Conservation (phyloP, 768 basidiomycete species). For the Calocybe indica region DNA sequence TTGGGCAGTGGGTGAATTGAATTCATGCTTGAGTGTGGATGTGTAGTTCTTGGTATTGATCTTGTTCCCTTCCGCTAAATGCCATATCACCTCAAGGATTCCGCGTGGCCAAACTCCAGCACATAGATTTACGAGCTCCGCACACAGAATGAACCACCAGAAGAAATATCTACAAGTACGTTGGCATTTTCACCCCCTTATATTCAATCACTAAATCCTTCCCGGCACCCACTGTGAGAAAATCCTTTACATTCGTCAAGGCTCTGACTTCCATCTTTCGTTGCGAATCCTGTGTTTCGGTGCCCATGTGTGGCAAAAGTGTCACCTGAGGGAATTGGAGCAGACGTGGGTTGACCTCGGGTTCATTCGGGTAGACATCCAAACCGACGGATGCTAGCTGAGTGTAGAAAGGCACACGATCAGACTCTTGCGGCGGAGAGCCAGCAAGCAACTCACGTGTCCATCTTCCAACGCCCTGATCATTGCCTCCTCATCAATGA, state of each 20-base stretch:
- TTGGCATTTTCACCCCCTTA: too few species aligned
- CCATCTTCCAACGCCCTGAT: constrained; percentile 82
- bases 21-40: too few species aligned
- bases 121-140: too few species aligned
- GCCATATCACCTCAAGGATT: constrained; percentile 8
- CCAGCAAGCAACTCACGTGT: constrained; percentile 51
- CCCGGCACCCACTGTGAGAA: constrained; percentile 55
- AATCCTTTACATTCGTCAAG: constrained; percentile 70
- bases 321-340: constrained; percentile 80
- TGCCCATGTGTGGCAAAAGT: constrained; percentile 90
- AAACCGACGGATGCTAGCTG: constrained; percentile 78
- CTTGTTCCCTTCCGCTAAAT: too few species aligned
- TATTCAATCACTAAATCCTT: constrained; percentile 61
- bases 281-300: constrained; percentile 77
- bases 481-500: constrained; percentile 84
- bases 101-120: constrained; percentile 9
- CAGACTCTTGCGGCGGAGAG: neutral
- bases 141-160: neutral
- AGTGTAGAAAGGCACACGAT: constrained; percentile 5
- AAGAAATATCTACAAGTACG: neutral
- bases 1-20: too few species aligned
- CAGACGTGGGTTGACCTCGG: constrained; percentile 70
- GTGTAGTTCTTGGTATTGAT: too few species aligned
- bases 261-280: constrained; percentile 83
- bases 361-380: constrained; percentile 86